These are phyloP conservation scores for Trichoderma endophyticum DNA, from an alignment of 2,329 filamentous ascomycete genomes.

Conservation along the genomic window DNA sequence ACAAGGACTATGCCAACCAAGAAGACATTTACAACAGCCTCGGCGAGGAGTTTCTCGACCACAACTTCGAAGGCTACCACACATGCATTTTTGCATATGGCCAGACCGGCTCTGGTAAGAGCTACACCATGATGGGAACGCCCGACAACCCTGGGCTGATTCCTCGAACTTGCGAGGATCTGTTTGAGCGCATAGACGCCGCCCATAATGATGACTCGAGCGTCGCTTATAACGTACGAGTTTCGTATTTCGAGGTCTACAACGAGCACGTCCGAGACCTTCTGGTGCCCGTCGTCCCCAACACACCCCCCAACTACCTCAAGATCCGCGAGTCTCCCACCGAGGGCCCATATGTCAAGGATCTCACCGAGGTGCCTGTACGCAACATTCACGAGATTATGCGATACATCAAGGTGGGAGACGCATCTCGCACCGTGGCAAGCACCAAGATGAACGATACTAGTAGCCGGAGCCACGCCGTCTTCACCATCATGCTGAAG, in stretches of 20 bases:
- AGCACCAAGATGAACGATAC: constrained; percentile 99
- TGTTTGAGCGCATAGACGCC: constrained; percentile 88
- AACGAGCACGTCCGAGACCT: constrained; percentile 98
- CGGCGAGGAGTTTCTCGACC: constrained; percentile 94
- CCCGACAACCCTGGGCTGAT: constrained; percentile 86
- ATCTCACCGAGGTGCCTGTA: constrained; percentile 89
- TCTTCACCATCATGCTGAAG: constrained; percentile 97
- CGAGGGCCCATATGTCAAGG: constrained; percentile 95
- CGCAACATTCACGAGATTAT: constrained; percentile 83
- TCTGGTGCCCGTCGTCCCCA: constrained; percentile 67
- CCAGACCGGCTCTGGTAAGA: constrained; percentile 96
- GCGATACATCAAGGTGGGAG: constrained; percentile 85
- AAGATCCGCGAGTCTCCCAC: constrained; percentile 95
- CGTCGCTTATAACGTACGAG: constrained; percentile 93
- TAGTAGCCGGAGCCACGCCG: constrained; percentile 90
- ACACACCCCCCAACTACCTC: constrained; percentile 81
- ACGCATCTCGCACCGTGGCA: constrained; percentile 81
- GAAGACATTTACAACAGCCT: constrained; percentile 91
- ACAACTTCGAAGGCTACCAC: constrained; percentile 99
- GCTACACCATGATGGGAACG: constrained; percentile 96
- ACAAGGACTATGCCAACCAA: constrained; percentile 86
- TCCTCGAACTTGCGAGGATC: constrained; percentile 89
- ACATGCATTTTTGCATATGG: constrained; percentile 99
- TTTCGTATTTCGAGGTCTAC: constrained; percentile 99
- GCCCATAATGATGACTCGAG: constrained; percentile 76